phyloP scores from a whole-genome alignment of 495 filamentous ascomycete genomes.

The Hypoxylon intermedium region DNA sequence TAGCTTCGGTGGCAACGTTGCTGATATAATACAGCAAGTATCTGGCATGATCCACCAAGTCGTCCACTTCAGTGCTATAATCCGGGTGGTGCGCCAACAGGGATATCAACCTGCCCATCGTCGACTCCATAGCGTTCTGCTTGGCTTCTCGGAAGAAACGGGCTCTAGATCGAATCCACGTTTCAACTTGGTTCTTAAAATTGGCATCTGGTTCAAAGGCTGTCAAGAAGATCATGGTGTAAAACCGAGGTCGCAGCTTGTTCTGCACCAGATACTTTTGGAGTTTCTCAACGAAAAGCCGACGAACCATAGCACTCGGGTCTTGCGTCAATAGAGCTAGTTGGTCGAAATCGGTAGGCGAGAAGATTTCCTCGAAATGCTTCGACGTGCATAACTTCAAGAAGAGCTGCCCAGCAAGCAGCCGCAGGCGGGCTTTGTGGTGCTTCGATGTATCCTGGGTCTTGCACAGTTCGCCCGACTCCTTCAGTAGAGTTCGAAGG shows the following conservation, averaged over 20 bases:
- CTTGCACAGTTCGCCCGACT: constrained; percentile 80
- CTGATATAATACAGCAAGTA: constrained; percentile 91
- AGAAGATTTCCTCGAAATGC: constrained; percentile 77
- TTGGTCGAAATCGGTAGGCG: constrained; percentile 74
- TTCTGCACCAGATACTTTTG: constrained; percentile 81
- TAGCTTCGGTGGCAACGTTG: constrained; percentile 82
- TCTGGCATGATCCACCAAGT: constrained; percentile 77
- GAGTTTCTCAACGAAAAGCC: constrained; percentile 78
- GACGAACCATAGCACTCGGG: constrained; percentile 71
- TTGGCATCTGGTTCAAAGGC: constrained; percentile 81
- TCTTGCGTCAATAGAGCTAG: constrained; percentile 85
- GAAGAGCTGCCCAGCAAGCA: constrained; percentile 80
- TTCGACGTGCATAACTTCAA: constrained; percentile 81
- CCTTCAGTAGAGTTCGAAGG: constrained; percentile 73
- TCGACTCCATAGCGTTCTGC: constrained; percentile 75
- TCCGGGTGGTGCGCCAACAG: constrained; percentile 95
- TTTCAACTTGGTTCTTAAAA: constrained; percentile 75
- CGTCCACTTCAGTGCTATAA: constrained; percentile 70
- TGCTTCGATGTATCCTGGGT: constrained; percentile 71
- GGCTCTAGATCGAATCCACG: constrained; percentile 86
- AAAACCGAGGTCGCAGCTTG: constrained; percentile 78
- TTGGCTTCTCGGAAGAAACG: constrained; percentile 58
- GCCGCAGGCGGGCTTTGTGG: constrained; percentile 78
- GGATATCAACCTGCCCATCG: constrained; percentile 85
- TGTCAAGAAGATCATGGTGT: constrained; percentile 84